Evolutionary conservation across 2,329 filamentous ascomycete species (phyloP).

Genomic region (Sporothrix inflata): DNA sequence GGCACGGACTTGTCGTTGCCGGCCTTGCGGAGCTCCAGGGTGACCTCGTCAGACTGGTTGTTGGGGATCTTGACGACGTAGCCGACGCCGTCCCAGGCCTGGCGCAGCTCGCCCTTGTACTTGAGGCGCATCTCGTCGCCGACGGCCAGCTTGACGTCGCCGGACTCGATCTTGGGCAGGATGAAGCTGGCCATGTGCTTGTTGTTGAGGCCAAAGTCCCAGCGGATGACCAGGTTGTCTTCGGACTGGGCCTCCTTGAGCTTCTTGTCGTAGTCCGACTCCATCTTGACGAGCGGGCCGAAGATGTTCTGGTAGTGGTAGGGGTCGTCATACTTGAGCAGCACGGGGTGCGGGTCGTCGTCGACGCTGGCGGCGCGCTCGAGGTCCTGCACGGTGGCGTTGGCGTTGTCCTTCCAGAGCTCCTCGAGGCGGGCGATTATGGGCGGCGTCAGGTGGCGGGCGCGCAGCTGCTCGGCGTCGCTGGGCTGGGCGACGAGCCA

Average conservation of each 20-base stretch:
- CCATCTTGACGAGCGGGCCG: conserved; percentile 96
- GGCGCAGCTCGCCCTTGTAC: conserved; percentile 90
- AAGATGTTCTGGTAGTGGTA: conserved; percentile 99
- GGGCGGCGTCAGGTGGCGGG: conserved; percentile 87
- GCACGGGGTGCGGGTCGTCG: conserved; percentile 90
- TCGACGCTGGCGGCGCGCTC: conserved; percentile 91
- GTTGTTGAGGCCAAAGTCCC: conserved; percentile 95
- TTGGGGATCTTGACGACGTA: conserved; percentile 99
- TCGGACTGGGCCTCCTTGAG: conserved; percentile 98
- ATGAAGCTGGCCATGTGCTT: conserved; percentile 96
- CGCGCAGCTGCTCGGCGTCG: conserved; percentile 94
- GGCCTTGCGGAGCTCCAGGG: conserved; percentile 88
- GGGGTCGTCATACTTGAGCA: conserved; percentile 93
- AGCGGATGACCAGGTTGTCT: conserved; percentile 89
- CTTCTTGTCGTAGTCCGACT: conserved; percentile 98
- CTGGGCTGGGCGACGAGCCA: conserved; percentile 91
- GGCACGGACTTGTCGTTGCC: conserved; percentile 96
- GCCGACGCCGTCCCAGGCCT: conserved; percentile 94
- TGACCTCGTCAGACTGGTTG: conserved; percentile 97
- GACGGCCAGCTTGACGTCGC: conserved; percentile 96
- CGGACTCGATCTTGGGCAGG: conserved; percentile 93
- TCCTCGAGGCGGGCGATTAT: conserved; percentile 97
- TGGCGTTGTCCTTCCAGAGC: conserved; percentile 95
- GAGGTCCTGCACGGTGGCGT: conserved; percentile 84
- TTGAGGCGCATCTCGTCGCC: conserved; percentile 98